Evolutionary conservation across 2,329 filamentous ascomycete genomes (phyloP), one percentile per base, ranked within the genome.

Genomic region (Nothomitra cinnamomea): DNA sequence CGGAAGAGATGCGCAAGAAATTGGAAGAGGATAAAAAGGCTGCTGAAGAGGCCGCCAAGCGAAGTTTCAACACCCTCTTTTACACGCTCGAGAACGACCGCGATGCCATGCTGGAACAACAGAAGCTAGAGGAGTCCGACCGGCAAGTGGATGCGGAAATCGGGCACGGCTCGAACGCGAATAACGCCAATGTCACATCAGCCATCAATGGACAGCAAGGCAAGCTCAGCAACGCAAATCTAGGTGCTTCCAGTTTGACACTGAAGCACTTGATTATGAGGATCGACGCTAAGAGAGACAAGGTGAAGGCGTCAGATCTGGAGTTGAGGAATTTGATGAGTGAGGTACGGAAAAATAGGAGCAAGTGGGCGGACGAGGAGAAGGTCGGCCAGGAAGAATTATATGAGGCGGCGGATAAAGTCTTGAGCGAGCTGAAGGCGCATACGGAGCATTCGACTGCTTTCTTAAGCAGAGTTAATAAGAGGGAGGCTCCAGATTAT

Each of bases 331-430:
- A 84, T 51, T 72, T 98, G 55, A 95, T 98, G 78, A 95, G 92
- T 61, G 92, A 98, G 67, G 92, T 98, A 17, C 80, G 92, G 58
- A 98, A 96, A 68, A 96, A 96, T 61, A 78, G 92, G 62, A 96
- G 90, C 68, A 98, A 98, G 70, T 98, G 92, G 92, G 90, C 92
- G 2, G 96, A 85, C 65, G 92, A 96, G 67, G 92, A 98, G 61
- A 92, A 94, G 60, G 84, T 98, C 57, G 90, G 92, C 56, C 92
- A 98, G 68, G 92, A 98, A 67, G 92, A 98, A 68, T 75, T 98
- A 4, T 98, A 98, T 65, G 92, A 98, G 70, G 87, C 92, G 10
- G 76, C 92, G 13, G 92, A 98, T 66, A 96, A 96, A 70, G 92
- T 98, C 52, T 75, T 98, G 62, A 94, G 89, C 63, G 90, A 96